Evolutionary conservation across 371 early-diverging fungal species (phyloP).

Genomic region (Circinella umbellata): DNA sequence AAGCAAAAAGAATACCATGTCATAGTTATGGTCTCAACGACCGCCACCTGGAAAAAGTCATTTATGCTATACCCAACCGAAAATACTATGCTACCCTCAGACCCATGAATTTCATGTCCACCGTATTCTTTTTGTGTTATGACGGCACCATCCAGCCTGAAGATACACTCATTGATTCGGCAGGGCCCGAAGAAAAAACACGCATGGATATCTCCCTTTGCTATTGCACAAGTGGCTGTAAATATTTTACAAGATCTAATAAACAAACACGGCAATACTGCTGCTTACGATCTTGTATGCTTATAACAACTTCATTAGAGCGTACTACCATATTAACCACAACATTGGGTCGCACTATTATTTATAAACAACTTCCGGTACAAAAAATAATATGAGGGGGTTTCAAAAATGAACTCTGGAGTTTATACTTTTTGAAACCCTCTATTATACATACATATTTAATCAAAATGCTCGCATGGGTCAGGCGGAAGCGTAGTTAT

Average conservation of each 20-base stretch:
- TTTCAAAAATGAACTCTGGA: no score
- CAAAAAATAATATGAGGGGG: constrained; percentile 13
- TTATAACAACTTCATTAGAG: constrained; percentile 5
- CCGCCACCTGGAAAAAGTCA: constrained; percentile 28
- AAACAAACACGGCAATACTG: constrained; percentile 22
- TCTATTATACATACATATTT: no score
- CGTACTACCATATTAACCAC: constrained; percentile 17
- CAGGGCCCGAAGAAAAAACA: constrained; percentile 8
- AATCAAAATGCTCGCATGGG: neutral
- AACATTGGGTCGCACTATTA: constrained; percentile 21
- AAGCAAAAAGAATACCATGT: constrained; percentile 26
- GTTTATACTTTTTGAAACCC: neutral
- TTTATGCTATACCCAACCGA: constrained; percentile 30
- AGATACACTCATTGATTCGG: neutral
- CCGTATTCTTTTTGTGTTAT: neutral
- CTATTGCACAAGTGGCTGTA: constrained; percentile 20
- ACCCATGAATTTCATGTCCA: constrained; percentile 24
- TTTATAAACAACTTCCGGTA: constrained; percentile 11
- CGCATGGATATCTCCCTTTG: constrained; percentile 21
- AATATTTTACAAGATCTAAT: constrained; percentile 19
- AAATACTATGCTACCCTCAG: constrained; percentile 24
- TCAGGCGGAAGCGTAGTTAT: no score
- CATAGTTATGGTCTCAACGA: constrained; percentile 22
- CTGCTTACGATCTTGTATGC: constrained; percentile 23
- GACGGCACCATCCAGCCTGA: neutral